Base-by-base conservation (phyloP, 2,329 filamentous ascomycete genomes). In the Lecanicillium sp. region DNA sequence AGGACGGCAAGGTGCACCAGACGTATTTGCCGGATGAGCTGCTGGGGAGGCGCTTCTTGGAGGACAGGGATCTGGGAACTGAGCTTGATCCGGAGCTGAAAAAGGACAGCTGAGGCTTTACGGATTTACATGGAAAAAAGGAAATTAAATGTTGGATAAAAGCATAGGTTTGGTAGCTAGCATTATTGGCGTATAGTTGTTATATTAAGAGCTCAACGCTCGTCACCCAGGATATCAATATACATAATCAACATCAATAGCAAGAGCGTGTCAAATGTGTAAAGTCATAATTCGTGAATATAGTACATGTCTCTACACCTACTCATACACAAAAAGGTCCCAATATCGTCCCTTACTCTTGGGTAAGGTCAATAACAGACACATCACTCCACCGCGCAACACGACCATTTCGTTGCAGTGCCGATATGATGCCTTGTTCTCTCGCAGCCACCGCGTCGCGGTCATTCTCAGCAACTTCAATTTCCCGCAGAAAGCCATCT, bases 21-120 rank as follows among this genome's bases (percentile, higher is more conserved):
- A 84, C 89, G 17, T 98, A 97, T 60, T 61, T 98, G n/a, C 92
- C 92, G 0, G 81, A 87, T 10, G 74, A 75, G 40, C 60, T 98
- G 7, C 58, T 68, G 27, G 87, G 81, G 0, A 71, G 84, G 34
- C 68, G 53, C 15, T 97, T 97, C 54, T 60, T 97, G 28, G 87
- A 94, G 53, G 79, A 88, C 4, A 65, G 71, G 30, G 84, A 97
- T 60, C 58, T 98, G 41, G 90, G 90, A 2, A 81, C 74, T 0
- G 78, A 83, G 50, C 59, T 90, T 17, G 92, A 98, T 61, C 74
- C 77, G 20, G 83, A 86, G 46, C 49, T 84, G 38, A 67, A 66
- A 62, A 53, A 45, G 35, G 58, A 59, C 31, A 47, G 39, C 25
- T 41, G 28, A 17, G 17, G 28, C 0, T 13, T 15, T 19, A 29